Percentiles rank a stretch among this genome's conserved stretches.
Evolutionary conservation across 2,329 filamentous ascomycete genomes (phyloP).

Genomic region (Cryphonectria radicalis): DNA sequence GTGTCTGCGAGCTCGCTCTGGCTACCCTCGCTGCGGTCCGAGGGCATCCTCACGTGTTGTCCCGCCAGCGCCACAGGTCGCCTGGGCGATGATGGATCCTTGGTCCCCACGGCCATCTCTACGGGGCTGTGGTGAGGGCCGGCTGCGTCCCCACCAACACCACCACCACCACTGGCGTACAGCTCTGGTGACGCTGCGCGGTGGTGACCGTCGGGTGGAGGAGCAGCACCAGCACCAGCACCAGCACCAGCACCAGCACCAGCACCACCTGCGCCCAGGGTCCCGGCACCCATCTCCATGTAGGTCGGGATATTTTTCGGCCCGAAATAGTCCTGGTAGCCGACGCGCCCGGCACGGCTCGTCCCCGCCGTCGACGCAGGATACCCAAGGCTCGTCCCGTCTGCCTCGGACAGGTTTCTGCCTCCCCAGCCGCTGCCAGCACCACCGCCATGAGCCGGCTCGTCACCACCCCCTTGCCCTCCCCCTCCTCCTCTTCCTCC

Average conservation of each 20-base stretch:
- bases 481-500: not conserved
- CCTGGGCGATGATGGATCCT: not conserved
- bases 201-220: not conserved
- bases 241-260: constrained; percentile 27
- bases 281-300: constrained; percentile 10
- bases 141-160: not conserved
- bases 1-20: constrained; percentile 20
- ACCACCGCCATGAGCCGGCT: not conserved
- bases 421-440: constrained; percentile 33
- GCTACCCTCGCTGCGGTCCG: constrained; percentile 8
- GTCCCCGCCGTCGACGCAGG: constrained; percentile 36
- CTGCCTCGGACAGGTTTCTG: constrained; percentile 37
- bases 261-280: constrained; percentile 19
- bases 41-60: not conserved
- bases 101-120: not conserved
- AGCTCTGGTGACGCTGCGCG: constrained; percentile 39
- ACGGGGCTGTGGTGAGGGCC: not conserved
- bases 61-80: not conserved
- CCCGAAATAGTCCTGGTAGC: constrained; percentile 18
- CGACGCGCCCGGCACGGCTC: constrained; percentile 28
- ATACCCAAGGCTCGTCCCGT: constrained; percentile 22
- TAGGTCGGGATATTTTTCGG: not conserved
- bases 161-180: constrained; percentile 27
- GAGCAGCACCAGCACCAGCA: constrained; percentile 27
- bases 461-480: not conserved